These are phyloP conservation scores for Thalia dealbata DNA, from an alignment of 176 grass and related monocot species.

Conservation along the genomic window DNA sequence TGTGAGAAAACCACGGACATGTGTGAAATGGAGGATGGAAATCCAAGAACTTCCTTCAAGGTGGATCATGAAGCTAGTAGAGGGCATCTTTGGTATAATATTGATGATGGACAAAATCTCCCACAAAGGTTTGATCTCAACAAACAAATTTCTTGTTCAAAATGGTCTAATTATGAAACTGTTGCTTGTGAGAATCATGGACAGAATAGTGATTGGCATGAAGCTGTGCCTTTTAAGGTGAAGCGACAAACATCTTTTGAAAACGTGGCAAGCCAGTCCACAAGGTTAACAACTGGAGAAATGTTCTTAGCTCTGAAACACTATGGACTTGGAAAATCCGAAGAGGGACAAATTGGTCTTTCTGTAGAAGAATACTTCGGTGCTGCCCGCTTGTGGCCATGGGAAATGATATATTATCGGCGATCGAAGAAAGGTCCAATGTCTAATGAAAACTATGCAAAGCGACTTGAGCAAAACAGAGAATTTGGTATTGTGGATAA, in stretches of 20 bases:
- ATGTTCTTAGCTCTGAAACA: conserved; percentile 32
- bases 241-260: conserved; percentile 1
- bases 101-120: background rate
- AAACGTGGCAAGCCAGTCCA: conserved; percentile 22
- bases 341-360: conserved; percentile 21
- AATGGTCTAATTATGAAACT: conserved; percentile 16
- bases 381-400: conserved; percentile 49
- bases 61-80: conserved; percentile 16
- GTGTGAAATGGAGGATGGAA: conserved; percentile 14
- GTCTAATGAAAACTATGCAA: conserved; percentile 51
- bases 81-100: background rate
- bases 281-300: conserved; percentile 35
- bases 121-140: conserved; percentile 7
- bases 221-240: conserved; percentile 5
- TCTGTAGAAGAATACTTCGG: conserved; percentile 39
- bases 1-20: conserved; percentile 15
- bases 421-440: conserved; percentile 44
- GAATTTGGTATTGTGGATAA: conserved; percentile 46
- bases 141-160: conserved; percentile 2
- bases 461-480: conserved; percentile 47
- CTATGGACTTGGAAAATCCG: conserved; percentile 24
- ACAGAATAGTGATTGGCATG: conserved; percentile 17
- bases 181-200: conserved; percentile 11
- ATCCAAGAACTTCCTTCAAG: conserved; percentile 15
- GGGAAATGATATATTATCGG: conserved; percentile 43